Conservation (phyloP, 1,284 basidiomycete genomes). For the Leccinum brunneo-olivaceum region DNA sequence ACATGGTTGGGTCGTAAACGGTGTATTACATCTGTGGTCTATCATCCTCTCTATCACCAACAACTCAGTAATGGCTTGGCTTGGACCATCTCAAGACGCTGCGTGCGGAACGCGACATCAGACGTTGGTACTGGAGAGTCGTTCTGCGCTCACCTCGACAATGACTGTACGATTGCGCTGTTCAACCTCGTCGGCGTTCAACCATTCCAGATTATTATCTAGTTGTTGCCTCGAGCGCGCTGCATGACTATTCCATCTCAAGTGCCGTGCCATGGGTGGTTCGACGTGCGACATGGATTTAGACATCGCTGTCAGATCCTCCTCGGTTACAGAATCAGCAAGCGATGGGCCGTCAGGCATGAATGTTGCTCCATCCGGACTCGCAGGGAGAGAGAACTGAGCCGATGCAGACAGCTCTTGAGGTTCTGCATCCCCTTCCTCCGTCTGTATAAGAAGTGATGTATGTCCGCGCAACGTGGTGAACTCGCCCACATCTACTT, state of each 20-base stretch:
- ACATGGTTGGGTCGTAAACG: too few species aligned
- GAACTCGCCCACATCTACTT: constrained; percentile 47
- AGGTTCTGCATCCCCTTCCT: constrained; percentile 19
- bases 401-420: constrained; percentile 32
- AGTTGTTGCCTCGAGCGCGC: constrained; percentile 27
- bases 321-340: constrained; percentile 55
- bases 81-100: constrained; percentile 70
- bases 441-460: constrained; percentile 22
- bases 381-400: constrained; percentile 42
- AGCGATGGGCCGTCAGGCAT: constrained; percentile 47
- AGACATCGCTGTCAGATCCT: constrained; percentile 66
- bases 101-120: constrained; percentile 25
- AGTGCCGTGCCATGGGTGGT: constrained; percentile 33
- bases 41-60: too few species aligned
- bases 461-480: constrained; percentile 24
- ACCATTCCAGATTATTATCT: constrained; percentile 58
- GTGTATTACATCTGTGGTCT: too few species aligned
- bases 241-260: constrained; percentile 40
- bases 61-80: constrained; percentile 63
- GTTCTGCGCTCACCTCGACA: constrained; percentile 53
- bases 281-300: constrained; percentile 65
- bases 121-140: neutral
- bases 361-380: constrained; percentile 41
- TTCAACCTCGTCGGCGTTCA: constrained; percentile 43
- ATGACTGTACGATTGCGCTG: constrained; percentile 55